Evolutionary conservation across 768 basidiomycete species (phyloP), one percentile per base, ranked within the genome.

Genomic region (Kwoniella sp.): DNA sequence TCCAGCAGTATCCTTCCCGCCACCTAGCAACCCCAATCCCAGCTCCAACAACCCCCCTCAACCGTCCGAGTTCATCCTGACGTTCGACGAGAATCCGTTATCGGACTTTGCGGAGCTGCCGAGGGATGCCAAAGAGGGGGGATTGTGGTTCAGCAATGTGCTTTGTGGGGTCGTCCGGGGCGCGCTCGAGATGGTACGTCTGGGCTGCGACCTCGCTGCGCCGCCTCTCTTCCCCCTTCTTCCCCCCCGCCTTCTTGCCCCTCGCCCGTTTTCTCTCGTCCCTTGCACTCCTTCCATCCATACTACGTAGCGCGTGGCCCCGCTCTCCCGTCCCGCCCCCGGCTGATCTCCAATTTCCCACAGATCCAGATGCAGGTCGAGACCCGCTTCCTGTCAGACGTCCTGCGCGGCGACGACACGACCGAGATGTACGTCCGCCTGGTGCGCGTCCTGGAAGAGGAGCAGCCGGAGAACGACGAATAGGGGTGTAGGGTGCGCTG

Each of bases 331-430:
- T n/a, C n/a, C n/a, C n/a, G n/a, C n/a, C n/a, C n/a, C n/a, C n/a
- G n/a, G n/a, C n/a, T n/a, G n/a, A n/a, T n/a, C n/a, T n/a, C n/a
- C n/a, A n/a, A n/a, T n/a, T 22, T 23, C 36, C 31, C 27, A 39
- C 71, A 96, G 93, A 84, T 96, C 25, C 93, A 98, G 74, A 87
- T 96, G 81, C 92, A 93, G 72, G 91, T 92, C 17, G 86, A 90
- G 54, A 85, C 83, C 10, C 82, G 83, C 37, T 96, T 98, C 73
- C 67, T 93, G 19, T 89, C 89, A 2, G 95, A 99, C 67, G 84
- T 86, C 4, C 78, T 98, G 59, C 80, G 89, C 55, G 95, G 95
- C 3, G 95, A 96, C 67, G 93, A 96, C 67, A 83, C 78, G 58
- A 98, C 93, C 20, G 93, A 95, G 74, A 86, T 99, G 60, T 81